Conservation (phyloP, 257 asterid species). For the Plantago major region DNA sequence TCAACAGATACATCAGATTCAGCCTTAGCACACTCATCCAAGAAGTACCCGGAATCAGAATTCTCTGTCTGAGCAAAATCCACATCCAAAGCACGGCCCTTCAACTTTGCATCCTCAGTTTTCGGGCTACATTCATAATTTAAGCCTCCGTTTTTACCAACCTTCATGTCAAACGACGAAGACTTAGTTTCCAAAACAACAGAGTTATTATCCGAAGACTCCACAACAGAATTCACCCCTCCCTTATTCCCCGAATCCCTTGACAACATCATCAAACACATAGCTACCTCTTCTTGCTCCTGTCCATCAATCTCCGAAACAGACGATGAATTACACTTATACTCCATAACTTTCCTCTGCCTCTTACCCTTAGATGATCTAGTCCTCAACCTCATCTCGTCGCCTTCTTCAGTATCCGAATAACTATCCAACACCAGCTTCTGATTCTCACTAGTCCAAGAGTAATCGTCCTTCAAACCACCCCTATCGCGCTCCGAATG, state of each 20-base stretch:
- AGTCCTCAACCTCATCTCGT: slow-evolving; percentile 40
- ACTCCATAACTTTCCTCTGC: slow-evolving; percentile 42
- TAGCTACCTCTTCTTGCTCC: slow-evolving; percentile 75
- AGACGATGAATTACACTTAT: slow-evolving; percentile 54
- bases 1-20: slow-evolving; percentile 73
- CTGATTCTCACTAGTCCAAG: slow-evolving; percentile 75
- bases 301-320: slow-evolving; percentile 74
- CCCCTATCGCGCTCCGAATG: slow-evolving; percentile 72
- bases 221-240: slow-evolving; percentile 71
- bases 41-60: slow-evolving; percentile 89
- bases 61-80: slow-evolving; percentile 40
- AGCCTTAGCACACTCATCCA: slow-evolving; percentile 57
- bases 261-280: slow-evolving; percentile 77
- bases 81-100: slow-evolving; percentile 28
- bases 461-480: slow-evolving; percentile 57
- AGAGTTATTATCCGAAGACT: slow-evolving; percentile 84
- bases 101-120: slow-evolving; percentile 27
- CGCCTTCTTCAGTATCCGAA: slow-evolving; percentile 69
- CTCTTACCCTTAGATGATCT: slow-evolving; percentile 42
- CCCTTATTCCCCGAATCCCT: slow-evolving; percentile 55
- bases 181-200: slow-evolving; percentile 75
- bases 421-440: slow-evolving; percentile 47
- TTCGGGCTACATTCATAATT: slow-evolving; percentile 20
- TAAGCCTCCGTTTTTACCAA: slow-evolving; percentile 25
- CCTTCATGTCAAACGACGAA: slow-evolving; percentile 55